phyloP scores from a whole-genome alignment of 2,329 filamentous ascomycete species.

The Trichophyton benhamiae region DNA sequence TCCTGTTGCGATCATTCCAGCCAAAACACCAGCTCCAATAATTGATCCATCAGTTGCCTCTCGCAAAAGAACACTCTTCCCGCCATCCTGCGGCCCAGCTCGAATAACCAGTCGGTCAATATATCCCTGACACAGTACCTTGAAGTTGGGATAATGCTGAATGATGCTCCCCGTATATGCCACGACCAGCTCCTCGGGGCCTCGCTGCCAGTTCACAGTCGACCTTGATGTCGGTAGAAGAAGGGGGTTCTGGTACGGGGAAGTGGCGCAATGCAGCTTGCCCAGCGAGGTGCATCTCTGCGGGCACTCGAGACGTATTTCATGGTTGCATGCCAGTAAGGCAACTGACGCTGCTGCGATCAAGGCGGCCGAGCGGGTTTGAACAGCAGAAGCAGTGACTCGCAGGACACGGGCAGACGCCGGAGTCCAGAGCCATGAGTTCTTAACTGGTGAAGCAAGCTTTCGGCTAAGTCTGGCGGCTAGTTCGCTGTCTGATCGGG shows the following conservation, averaged over 20 bases:
- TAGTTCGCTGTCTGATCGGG: slow-evolving; percentile 37
- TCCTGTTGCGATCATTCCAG: slow-evolving; percentile 28
- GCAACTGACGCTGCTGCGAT: slow-evolving; percentile 58
- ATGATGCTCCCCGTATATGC: slow-evolving; percentile 70
- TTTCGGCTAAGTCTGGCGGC: slow-evolving; percentile 36
- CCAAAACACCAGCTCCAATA: slow-evolving; percentile 41
- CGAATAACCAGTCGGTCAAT: slow-evolving; percentile 42
- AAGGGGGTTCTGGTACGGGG: background rate
- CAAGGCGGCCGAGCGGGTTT: slow-evolving; percentile 57
- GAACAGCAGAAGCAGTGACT: slow-evolving; percentile 53
- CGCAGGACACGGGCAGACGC: slow-evolving; percentile 47
- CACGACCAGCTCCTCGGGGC: slow-evolving; percentile 51
- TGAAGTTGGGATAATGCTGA: slow-evolving; percentile 59
- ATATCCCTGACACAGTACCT: slow-evolving; percentile 54
- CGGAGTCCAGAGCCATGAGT: slow-evolving; percentile 49
- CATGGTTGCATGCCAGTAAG: slow-evolving; percentile 52
- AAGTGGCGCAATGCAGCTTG: slow-evolving; percentile 8
- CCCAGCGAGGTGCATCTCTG: slow-evolving; percentile 7
- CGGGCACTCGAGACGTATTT: slow-evolving; percentile 38
- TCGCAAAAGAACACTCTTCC: slow-evolving; percentile 37
- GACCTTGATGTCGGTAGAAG: background rate
- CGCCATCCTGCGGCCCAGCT: slow-evolving; percentile 31
- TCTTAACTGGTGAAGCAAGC: slow-evolving; percentile 31
- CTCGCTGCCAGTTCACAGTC: slow-evolving; percentile 22
- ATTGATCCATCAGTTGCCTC: slow-evolving; percentile 42